Percentiles rank a stretch among this genome's conserved stretches.
phyloP scores from a whole-genome alignment of 2,329 filamentous ascomycete genomes.

The Akanthomyces uredinophilus region DNA sequence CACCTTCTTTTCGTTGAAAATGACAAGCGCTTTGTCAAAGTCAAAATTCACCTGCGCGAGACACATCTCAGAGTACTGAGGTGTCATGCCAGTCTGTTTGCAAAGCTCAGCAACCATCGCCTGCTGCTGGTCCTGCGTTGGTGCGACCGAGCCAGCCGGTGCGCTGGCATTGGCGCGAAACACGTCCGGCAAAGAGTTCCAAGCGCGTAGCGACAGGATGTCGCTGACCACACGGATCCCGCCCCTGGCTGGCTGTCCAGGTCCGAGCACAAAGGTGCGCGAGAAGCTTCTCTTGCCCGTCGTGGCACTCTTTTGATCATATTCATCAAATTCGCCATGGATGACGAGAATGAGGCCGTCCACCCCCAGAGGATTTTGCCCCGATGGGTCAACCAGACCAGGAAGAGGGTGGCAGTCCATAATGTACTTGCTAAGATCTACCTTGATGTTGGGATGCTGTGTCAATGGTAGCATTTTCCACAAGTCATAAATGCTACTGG shows the following conservation, averaged over 20 bases:
- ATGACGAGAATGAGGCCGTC: slow-evolving; percentile 73
- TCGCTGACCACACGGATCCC: slow-evolving; percentile 74
- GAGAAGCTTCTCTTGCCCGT: slow-evolving; percentile 73
- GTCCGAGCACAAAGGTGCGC: slow-evolving; percentile 72
- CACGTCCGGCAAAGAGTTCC: slow-evolving; percentile 45
- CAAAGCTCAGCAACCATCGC: slow-evolving; percentile 71
- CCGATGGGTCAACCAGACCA: slow-evolving; percentile 64
- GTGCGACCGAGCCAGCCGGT: slow-evolving; percentile 20
- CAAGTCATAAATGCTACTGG: slow-evolving; percentile 57
- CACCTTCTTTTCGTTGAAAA: slow-evolving; percentile 74
- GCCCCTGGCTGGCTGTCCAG: slow-evolving; percentile 59
- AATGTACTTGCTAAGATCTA: slow-evolving; percentile 67
- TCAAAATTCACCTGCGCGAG: slow-evolving; percentile 76
- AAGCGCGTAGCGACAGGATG: slow-evolving; percentile 68
- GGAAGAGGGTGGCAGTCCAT: slow-evolving; percentile 75
- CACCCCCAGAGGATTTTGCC: slow-evolving; percentile 59
- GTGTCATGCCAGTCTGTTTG: slow-evolving; percentile 73
- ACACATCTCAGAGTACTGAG: slow-evolving; percentile 75
- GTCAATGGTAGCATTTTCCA: slow-evolving; percentile 70
- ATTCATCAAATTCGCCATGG: slow-evolving; percentile 81
- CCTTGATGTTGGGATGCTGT: slow-evolving; percentile 65
- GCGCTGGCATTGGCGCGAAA: slow-evolving; percentile 28
- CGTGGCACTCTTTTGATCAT: slow-evolving; percentile 50
- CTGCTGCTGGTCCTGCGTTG: slow-evolving; percentile 48
- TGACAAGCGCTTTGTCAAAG: slow-evolving; percentile 65